Base-by-base conservation (phyloP, 2,329 filamentous ascomycete genomes). In the Penicillium janthinellum region DNA sequence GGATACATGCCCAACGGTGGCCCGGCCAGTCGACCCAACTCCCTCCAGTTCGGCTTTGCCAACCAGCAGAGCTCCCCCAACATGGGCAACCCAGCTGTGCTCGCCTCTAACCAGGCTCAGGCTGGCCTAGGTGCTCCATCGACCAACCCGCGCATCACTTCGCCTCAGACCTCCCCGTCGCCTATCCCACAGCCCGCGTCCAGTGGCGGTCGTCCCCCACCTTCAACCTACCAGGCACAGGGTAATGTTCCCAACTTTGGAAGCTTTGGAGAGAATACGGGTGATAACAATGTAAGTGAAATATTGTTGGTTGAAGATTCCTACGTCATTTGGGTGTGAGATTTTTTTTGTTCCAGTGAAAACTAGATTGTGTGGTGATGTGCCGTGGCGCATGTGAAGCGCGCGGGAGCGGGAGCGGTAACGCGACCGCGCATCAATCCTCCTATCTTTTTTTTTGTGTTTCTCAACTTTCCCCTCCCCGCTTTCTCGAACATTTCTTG, bases 121-220 rank as follows among this genome's bases (percentile, higher is more conserved):
- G 62, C 71, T 39, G 73, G 73, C 54, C 65, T 81, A 54, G 73
- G 73, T 58, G 78, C 72, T 77, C 83, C 76, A 71, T 84, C 81
- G 73, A 81, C 78, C 59, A 88, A 90, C 72, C 89, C 90, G 63
- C 87, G 90, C 69, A 85, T 94, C 54, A 88, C 88, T 50, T 96
- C 93, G 48, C 95, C 95, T 5, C 88, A 90, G 51, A 89, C 90
- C 67, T 97, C 94, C 48, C 95, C 95, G 4, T 94, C 91, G 44
- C 95, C 95, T 4, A 98, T 98, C 69, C 94, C 95, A 35, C 91
- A 94, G 77, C 91, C 92, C 54, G 86, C 89, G 56, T 88, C 89
- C 37, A 95, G 92, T 71, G 92, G 92, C 68, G 91, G 88, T 57
- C 82, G 92, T 71, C 93, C 93, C 68, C 93, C 93, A 68, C 92